Base-by-base conservation (phyloP, 2,329 filamentous ascomycete species). In the Teratosphaeria zuluensis region DNA sequence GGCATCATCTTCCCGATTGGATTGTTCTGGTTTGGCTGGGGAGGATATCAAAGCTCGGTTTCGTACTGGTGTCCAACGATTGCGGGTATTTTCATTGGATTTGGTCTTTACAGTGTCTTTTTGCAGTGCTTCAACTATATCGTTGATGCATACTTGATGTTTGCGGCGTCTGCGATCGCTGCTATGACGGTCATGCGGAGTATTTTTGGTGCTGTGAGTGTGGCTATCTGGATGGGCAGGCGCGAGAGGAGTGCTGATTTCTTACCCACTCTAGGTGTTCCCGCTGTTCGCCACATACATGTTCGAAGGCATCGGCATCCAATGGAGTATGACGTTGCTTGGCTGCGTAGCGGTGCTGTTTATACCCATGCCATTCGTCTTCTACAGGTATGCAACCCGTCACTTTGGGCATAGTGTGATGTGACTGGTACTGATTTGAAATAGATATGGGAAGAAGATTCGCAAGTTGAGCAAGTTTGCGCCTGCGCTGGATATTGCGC, bases 261-360 rank as follows among this genome's bases (percentile, higher is more conserved):
- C 66, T 61, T 42, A 5, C 12, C 11, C 31, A 11, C 1, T 42
- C 12, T 42, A 55, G 53, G 32, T 5, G 21, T 80, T 80, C 63
- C 80, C 79, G 0, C 73, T 81, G 0, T 81, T 81, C 64, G 78
- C 78, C 0, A 77, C 75, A 0, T 79, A 82, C 62, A 82, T 83
- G 80, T 81, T 81, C 62, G 59, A 81, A 7, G 75, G 75, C n/a
- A 76, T 81, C 67, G 78, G 78, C 8, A 76, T 80, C 14, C 65
- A 80, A 55, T 79, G 75, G 75, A 76, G 76, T 0, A 66, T 68
- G 55, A 79, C 77, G 0, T 56, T 80, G 21, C 70, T 79, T 3
- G 77, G 77, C 3, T 76, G 72, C 59, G 69, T 79, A 1, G 76
- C 77, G 1, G 63, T 72, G 2, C 58, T 76, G 0, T 65, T 74